Base-by-base conservation (phyloP, 2,329 filamentous ascomycete species). In the Xylaria sp. region DNA sequence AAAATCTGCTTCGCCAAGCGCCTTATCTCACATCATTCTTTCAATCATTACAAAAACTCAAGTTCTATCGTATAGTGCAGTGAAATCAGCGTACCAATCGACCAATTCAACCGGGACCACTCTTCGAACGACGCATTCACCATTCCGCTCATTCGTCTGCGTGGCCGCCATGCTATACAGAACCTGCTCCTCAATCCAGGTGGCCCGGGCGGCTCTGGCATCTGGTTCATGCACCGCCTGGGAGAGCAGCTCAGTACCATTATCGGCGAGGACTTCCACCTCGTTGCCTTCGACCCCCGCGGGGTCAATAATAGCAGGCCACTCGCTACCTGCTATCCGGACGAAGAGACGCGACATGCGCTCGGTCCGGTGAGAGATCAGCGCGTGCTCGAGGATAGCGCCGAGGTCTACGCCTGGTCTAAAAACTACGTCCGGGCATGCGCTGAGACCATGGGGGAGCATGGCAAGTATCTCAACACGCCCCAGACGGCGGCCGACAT, bases 401-500 rank as follows among this genome's bases (percentile, higher is more conserved):
- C 77, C 0, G 79, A 82, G 55, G 74, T 82, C 25, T 85, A 78
- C 52, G 80, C 82, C 0, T 83, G 80, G 80, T 75, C 82, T 1
- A 73, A 79, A 23, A 84, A 83, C 65, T 81, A 78, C 58, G 83
- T 78, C 3, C 76, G 75, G 12, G 80, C 82, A 0, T 86, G 84
- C 57, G 68, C 73, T 4, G 83, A 86, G 12, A 83, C 76, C 1
- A 83, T 82, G 79, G 83, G 82, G 0, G 82, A 84, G 57, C 75
- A 84, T 68, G 82, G 80, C 2, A 71, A 70, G 8, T 85, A 85
- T 68, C 76, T 85, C 67, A 85, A 86, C 65, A 86, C 84, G 0
- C 84, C 83, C 0, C 84, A 86, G 72, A 84, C 83, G 0, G 85
- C 83, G 10, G 82, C 84, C 39, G 85, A 86, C 67, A 86, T 86